A percentile compares a stretch with the other conserved stretches of the same genome.
Conservation (phyloP, 306 rosid genomes). For the peach (Prunus persica) region DNA sequence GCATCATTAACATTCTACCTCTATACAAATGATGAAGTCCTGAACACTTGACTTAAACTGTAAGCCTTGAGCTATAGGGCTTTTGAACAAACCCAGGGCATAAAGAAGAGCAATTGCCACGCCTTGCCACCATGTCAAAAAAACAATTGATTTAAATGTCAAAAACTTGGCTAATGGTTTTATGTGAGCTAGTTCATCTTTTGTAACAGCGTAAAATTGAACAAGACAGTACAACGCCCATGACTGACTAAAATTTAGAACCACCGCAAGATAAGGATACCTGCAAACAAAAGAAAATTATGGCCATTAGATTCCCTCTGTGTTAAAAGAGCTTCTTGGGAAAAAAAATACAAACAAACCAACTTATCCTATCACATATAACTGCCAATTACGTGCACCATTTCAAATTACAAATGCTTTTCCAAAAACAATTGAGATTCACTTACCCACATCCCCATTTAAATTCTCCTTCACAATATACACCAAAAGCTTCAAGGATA, state of each 20-base stretch:
- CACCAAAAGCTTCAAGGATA: conserved; percentile 83
- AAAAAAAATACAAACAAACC: neutral
- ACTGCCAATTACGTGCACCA: neutral
- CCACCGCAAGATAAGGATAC: conserved; percentile 92
- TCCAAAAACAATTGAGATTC: conserved; percentile 6
- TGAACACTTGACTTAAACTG: conserved; percentile 89
- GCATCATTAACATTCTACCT: conserved; percentile 51
- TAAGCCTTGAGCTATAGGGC: conserved; percentile 90
- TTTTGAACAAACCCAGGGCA: conserved; percentile 82
- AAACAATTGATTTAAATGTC: conserved; percentile 94
- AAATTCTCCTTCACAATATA: conserved; percentile 96
- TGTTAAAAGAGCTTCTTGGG: conserved; percentile 2
- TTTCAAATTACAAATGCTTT: conserved; percentile 9
- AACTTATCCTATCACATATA: neutral
- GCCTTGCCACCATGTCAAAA: conserved; percentile 99
- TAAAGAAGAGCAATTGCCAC: conserved; percentile 91
- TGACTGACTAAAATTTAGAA: conserved; percentile 94
- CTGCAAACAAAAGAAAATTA: conserved; percentile 44
- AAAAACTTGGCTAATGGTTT: conserved; percentile 92
- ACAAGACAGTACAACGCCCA: conserved; percentile 99
- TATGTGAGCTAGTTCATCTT: conserved; percentile 87
- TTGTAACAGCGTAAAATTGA: conserved; percentile 86
- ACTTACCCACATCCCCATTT: conserved; percentile 90
- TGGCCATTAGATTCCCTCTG: conserved; percentile 24
- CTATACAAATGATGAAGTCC: conserved; percentile 97